Conservation (phyloP, 2,329 filamentous ascomycete genomes). For the Talaromyces amestolkiae region DNA sequence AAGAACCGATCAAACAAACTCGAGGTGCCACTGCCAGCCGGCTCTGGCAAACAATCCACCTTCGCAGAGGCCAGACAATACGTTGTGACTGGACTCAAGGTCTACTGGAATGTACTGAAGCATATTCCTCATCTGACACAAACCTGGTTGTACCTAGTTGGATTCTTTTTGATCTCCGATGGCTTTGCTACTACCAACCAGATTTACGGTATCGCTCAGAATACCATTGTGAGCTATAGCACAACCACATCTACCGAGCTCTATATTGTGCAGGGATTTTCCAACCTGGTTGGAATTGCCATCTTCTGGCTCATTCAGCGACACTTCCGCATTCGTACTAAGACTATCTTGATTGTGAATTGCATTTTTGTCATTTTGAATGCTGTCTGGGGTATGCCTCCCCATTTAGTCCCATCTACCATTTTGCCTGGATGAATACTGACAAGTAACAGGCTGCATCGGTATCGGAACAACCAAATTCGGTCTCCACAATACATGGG, state of each 20-base stretch:
- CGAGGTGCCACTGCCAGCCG: neutral
- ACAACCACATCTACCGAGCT: constrained; percentile 4
- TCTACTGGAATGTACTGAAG: neutral
- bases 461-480: constrained; percentile 5
- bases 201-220: neutral
- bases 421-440: neutral
- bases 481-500: constrained; percentile 7
- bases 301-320: constrained; percentile 6
- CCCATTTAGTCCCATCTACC: neutral
- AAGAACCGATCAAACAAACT: constrained; percentile 8
- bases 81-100: neutral
- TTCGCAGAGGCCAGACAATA: neutral
- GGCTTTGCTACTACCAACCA: constrained; percentile 6
- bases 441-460: constrained; percentile 1
- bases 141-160: neutral
- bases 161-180: constrained; percentile 2
- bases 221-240: constrained; percentile 9
- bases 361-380: constrained; percentile 6
- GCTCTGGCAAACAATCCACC: neutral
- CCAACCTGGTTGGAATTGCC: neutral
- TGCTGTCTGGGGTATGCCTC: constrained; percentile 4
- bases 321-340: constrained; percentile 1
- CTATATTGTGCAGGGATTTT: neutral
- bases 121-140: neutral
- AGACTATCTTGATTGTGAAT: constrained; percentile 8